Evolutionary conservation across 305 asterid species (phyloP).

Genomic region (Solanum chacoense): DNA sequence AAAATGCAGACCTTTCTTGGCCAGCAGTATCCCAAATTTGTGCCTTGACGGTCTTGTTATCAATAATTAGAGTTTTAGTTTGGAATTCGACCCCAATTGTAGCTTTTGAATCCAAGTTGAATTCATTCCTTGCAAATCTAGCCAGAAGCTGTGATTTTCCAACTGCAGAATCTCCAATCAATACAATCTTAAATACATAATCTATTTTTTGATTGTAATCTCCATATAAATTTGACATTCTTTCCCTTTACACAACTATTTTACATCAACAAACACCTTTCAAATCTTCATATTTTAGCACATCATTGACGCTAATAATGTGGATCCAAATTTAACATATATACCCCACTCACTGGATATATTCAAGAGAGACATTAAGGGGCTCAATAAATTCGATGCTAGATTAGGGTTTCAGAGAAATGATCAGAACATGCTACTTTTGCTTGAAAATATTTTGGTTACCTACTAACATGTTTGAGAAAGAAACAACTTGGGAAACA

Average conservation of each 20-base stretch:
- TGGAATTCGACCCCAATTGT: slow-evolving; percentile 77
- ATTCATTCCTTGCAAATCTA: slow-evolving; percentile 65
- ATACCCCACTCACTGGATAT: not conserved
- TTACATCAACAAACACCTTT: not conserved
- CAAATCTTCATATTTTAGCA: slow-evolving; percentile 10
- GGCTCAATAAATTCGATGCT: not conserved
- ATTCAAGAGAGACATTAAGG: not conserved
- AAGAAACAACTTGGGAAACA: not conserved
- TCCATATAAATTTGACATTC: slow-evolving; percentile 55
- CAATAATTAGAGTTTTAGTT: slow-evolving; percentile 55
- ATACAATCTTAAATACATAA: slow-evolving; percentile 63
- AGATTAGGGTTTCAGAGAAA: not conserved
- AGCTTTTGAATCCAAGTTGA: slow-evolving; percentile 63
- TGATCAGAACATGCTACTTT: not conserved
- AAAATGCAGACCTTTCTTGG: slow-evolving; percentile 42
- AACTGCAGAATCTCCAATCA: slow-evolving; percentile 75
- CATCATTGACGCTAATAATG: not conserved
- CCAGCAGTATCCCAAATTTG: slow-evolving; percentile 90
- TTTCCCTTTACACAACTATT: not conserved
- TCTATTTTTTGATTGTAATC: slow-evolving; percentile 62
- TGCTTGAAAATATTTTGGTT: not conserved
- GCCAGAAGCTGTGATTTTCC: slow-evolving; percentile 71
- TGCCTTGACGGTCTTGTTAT: slow-evolving; percentile 61
- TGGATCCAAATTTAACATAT: not conserved
- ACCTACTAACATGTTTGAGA: not conserved